Base-by-base conservation (phyloP, 495 filamentous ascomycete genomes). In the Penicillium coffeae region DNA sequence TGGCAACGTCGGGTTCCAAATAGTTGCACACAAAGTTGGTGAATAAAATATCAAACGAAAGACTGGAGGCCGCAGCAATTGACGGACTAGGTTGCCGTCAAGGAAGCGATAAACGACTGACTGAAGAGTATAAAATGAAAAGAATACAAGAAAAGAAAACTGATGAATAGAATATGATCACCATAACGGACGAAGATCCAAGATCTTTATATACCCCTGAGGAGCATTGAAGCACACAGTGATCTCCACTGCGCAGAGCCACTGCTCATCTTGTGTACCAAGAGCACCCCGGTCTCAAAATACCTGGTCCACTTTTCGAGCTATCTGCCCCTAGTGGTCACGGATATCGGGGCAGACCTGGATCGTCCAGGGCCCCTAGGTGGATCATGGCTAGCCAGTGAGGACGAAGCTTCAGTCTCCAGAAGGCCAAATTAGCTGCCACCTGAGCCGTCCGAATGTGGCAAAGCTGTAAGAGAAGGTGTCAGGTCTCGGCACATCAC, bases 151-250 rank as follows among this genome's bases (percentile, higher is more conserved):
- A 55, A 55, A 48, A 54, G 46, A 42, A 52, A 55, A 54, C 27
- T 44, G 51, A 39, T 46, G 46, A n/a, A 60, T 55, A 39, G 48
- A 21, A 14, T 51, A 47, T 58, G 46, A 53, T 16, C 40, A 45
- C 16, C 13, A 50, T 32, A 21, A 47, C 45, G 51, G 42, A 62
- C 46, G 66, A 67, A 57, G 55, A 54, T 59, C 55, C 38, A 32
- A 40, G 25, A 55, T 58, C 47, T 64, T 70, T 73, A 73, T 73
- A 73, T 68, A 73, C 63, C 70, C 68, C 69, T 70, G 62, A 58
- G 50, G 38, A 39, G 45, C 40, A 16, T 15, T 15, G 25, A 30
- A 30, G 25, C 10, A 10, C 25, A 30, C 25, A 30, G 10, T 4
- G 25, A 10, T 30, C 25, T 30, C 25, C 25, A 30, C 25, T 10